A percentile compares a stretch with the other conserved stretches of the same genome.
Evolutionary conservation across 352 stramenopile genomes (phyloP).

Genomic region (Pythium graminicola): DNA sequence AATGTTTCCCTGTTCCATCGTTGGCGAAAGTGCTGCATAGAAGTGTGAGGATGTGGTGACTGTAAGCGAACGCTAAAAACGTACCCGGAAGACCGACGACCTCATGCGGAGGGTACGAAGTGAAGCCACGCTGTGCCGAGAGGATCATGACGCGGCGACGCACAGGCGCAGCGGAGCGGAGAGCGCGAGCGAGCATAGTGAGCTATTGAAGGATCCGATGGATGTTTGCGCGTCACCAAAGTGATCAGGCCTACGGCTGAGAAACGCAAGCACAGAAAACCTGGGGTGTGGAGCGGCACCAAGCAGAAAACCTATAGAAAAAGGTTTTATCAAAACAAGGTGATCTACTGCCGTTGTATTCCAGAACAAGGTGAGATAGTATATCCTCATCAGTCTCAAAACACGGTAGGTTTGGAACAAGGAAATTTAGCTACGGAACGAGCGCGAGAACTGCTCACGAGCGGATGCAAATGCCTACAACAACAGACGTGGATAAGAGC

Average conservation of each 20-base stretch:
- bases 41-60: neutral
- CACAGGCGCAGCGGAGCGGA: conserved; percentile 38
- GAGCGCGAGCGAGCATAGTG: conserved; percentile 57
- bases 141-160: conserved; percentile 32
- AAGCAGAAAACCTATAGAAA: conserved; percentile 23
- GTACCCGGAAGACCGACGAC: conserved; percentile 72
- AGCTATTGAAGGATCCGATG: neutral
- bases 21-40: conserved; percentile 89
- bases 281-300: conserved; percentile 5
- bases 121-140: conserved; percentile 36
- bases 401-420: conserved; percentile 7
- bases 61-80: neutral
- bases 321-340: conserved; percentile 23
- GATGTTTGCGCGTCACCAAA: conserved; percentile 18
- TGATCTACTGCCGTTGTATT: conserved; percentile 12
- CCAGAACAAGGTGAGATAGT: conserved; percentile 7
- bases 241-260: neutral
- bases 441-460: conserved; percentile 84
- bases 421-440: conserved; percentile 67
- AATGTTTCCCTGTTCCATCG: conserved; percentile 96
- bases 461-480: conserved; percentile 73
- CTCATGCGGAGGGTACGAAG: conserved; percentile 73
- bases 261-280: neutral
- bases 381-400: conserved; percentile 10
- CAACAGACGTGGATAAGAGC: neutral